Evolutionary conservation across 805 yeast genomes (phyloP), one percentile per base, ranked within the genome.

Genomic region (Zygosaccharomyces siamensis): DNA sequence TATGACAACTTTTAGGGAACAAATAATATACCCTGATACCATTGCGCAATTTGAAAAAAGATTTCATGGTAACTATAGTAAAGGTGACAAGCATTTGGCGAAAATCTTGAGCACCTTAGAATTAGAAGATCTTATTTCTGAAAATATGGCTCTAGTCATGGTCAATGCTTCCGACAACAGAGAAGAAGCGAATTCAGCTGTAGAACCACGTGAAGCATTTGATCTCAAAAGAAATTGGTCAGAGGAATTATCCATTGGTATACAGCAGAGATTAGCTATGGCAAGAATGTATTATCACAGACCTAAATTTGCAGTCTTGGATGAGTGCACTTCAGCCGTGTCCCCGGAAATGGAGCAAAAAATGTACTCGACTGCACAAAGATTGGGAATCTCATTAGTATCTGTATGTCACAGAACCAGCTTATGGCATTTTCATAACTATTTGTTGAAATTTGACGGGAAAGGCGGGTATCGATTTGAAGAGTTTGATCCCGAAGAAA

Each of bases 291-390:
- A 86, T 63, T 90, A 89, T 63, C 97, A 90, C 67, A 77, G 78
- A 59, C 98, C 98, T 1, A 85, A 81, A 66, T 90, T 89, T 74
- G 98, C 98, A 0, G 96, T 90, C 23, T 72, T 90, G 55, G 98
- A 90, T 69, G 98, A 90, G 71, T 90, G 97, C 67, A 90, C 98
- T 0, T 88, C 96, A 3, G 92, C 96, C 1, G 95, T 90, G 2
- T 83, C 97, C 0, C 87, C 93, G 8, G 86, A 85, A 51, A 84
- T 89, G 80, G 98, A 90, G 64, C 88, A 85, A 53, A 81, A 83
- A 58, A 89, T 92, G 87, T 90, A 90, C 61, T 68, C 80, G 45
- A 84, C 85, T 60, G 96, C 97, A 0, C 86, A 85, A 62, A 72
- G 75, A 14, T 72, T 86, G 52, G 87, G 88, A 0, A 89, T 89